Base-by-base conservation (phyloP, 768 basidiomycete species). In the Naganishia randhawae region DNA sequence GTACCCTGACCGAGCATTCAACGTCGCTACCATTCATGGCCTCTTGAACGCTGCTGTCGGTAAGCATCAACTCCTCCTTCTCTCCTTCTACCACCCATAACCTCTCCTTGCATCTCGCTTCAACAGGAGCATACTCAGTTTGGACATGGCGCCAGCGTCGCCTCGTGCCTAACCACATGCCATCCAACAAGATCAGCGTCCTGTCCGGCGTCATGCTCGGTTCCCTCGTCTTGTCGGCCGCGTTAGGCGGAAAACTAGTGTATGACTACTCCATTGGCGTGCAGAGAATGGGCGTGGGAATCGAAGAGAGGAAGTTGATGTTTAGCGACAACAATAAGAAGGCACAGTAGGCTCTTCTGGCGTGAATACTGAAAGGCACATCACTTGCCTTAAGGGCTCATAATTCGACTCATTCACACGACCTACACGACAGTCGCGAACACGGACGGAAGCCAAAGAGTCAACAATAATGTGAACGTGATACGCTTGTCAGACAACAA, bases 241-340 rank as follows among this genome's bases (percentile, higher is more conserved):
- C 52, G 6, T 10, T 45, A 3, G 35, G 41, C 32, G 78, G 74
- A 25, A 63, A 53, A 53, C 64, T 79, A 27, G 80, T 79, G 0
- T 80, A 79, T 69, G 73, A 78, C 66, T 76, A 78, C 65, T 74
- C 72, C 0, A 72, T 79, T 31, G 80, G 80, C 17, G 77, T 80
- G 7, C 74, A 77, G 72, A 42, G 78, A 27, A 78, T 78, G 68
- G 80, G 80, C 3, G 63, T 68, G 16, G 76, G 73, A 25, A 69
- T 72, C 16, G 69, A 78, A 33, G 68, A 77, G 65, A 75, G 72
- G 68, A 72, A 74, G 71, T 71, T 72, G 69, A 57, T 69, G 70
- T 33, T 41, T 27, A 22, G 51, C 3, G 57, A 22, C 25, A 37
- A 13, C 19, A 25, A 41, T 9, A 61, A 61, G 37, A 61, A 61